Percentiles rank a stretch among this genome's conserved stretches.
Conservation (phyloP, 768 basidiomycete species). For the Lactarius pseudohatsudake region DNA sequence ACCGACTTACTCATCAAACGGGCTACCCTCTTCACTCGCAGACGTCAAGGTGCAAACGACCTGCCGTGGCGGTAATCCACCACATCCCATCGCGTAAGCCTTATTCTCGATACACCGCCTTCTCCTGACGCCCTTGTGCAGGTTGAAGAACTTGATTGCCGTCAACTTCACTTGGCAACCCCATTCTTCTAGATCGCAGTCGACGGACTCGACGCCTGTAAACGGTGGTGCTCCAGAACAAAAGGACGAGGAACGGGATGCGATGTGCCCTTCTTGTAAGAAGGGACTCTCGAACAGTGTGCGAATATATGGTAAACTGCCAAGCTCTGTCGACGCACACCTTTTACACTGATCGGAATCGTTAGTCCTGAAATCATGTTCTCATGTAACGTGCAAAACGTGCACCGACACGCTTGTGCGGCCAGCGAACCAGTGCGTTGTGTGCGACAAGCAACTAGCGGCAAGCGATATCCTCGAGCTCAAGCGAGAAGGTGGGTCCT, state of each 20-base stretch:
- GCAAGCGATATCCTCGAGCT: slow-evolving; percentile 80
- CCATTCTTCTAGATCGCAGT: slow-evolving; percentile 33
- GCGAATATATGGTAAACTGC: slow-evolving; percentile 61
- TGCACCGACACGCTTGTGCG: slow-evolving; percentile 87
- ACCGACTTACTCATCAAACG: slow-evolving; percentile 68
- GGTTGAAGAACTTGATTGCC: slow-evolving; percentile 78
- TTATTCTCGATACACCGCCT: background rate
- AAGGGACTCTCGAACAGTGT: slow-evolving; percentile 78
- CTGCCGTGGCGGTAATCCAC: slow-evolving; percentile 77
- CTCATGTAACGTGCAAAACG: slow-evolving; percentile 88
- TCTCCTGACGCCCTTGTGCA: slow-evolving; percentile 36
- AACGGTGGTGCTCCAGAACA: slow-evolving; percentile 39
- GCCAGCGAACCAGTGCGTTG: slow-evolving; percentile 77
- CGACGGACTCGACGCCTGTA: slow-evolving; percentile 39
- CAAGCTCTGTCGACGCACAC: slow-evolving; percentile 1
- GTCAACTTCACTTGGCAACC: slow-evolving; percentile 72
- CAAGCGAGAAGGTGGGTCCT: slow-evolving; percentile 75
- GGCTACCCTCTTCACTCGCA: slow-evolving; percentile 61
- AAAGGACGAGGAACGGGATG: slow-evolving; percentile 54
- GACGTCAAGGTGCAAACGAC: slow-evolving; percentile 87
- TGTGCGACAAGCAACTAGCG: slow-evolving; percentile 68
- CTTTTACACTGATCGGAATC: slow-evolving; percentile 9
- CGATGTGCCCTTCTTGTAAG: slow-evolving; percentile 89
- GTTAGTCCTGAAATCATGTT: slow-evolving; percentile 80
- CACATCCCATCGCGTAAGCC: slow-evolving; percentile 77